Percentiles rank a stretch among this genome's conserved stretches.
Conservation (phyloP, 2,329 filamentous ascomycete genomes). For the Exophiala sp. region DNA sequence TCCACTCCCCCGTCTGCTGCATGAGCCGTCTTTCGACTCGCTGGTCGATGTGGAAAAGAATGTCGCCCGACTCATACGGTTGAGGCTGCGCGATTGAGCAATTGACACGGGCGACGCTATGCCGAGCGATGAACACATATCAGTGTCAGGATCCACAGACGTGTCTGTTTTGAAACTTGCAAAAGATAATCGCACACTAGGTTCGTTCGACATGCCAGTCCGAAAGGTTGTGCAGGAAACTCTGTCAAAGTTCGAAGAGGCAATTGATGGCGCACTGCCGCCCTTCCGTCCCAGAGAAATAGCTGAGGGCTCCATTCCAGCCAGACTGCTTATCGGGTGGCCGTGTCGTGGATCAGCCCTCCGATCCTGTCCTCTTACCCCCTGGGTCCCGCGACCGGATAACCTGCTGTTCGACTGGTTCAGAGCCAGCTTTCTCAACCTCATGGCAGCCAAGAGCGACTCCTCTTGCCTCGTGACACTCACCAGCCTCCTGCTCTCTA, state of each 20-base stretch:
- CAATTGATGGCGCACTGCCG: conserved; percentile 1
- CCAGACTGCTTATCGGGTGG: not conserved
- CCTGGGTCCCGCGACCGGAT: conserved; percentile 32
- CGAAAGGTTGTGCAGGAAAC: conserved; percentile 25
- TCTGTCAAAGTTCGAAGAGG: conserved; percentile 16
- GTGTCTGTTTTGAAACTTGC: conserved; percentile 23
- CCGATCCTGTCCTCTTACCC: conserved; percentile 2
- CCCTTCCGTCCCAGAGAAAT: not conserved
- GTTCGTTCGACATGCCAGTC: conserved; percentile 20
- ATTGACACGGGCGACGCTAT: conserved; percentile 10
- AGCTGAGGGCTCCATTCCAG: conserved; percentile 1
- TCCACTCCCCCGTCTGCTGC: conserved; percentile 14
- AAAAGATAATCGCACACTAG: conserved; percentile 21
- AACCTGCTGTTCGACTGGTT: conserved; percentile 31
- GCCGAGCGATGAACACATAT: conserved; percentile 6
- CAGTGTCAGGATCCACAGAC: conserved; percentile 15
- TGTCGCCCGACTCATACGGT: conserved; percentile 16
- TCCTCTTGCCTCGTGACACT: conserved; percentile 51
- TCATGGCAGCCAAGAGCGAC: conserved; percentile 46
- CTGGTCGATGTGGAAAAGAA: conserved; percentile 22
- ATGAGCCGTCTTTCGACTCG: conserved; percentile 14
- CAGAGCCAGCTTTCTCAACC: conserved; percentile 44
- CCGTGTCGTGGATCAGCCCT: conserved; percentile 1
- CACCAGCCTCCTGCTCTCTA: conserved; percentile 43
- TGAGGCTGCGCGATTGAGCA: conserved; percentile 1